Conservation (phyloP, 352 stramenopile genomes). For the Phytophthora boehmeriae region DNA sequence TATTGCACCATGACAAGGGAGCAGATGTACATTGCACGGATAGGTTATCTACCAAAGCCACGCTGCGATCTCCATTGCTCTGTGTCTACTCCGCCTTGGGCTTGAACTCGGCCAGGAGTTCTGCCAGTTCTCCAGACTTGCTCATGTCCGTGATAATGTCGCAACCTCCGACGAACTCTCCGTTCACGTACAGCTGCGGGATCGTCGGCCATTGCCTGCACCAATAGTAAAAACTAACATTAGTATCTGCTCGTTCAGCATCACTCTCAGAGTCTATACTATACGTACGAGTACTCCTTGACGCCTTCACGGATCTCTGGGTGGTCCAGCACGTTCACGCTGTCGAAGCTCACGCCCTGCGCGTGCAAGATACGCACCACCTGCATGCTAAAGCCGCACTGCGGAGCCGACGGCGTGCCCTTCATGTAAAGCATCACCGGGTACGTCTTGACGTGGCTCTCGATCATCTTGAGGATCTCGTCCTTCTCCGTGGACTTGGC, state of each 20-base stretch:
- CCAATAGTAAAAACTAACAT: background rate
- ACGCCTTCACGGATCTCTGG: slow-evolving; percentile 97
- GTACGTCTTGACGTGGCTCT: slow-evolving; percentile 91
- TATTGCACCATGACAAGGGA: background rate
- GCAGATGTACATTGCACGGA: no score
- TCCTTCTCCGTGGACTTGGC: slow-evolving; percentile 87
- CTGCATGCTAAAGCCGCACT: slow-evolving; percentile 98
- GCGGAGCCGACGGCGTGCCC: slow-evolving; percentile 95
- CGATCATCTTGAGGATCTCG: slow-evolving; percentile 91
- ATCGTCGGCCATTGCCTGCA: slow-evolving; percentile 95
- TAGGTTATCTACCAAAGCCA: no score
- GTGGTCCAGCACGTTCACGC: slow-evolving; percentile 99
- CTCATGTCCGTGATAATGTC: slow-evolving; percentile 98
- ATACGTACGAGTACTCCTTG: slow-evolving; percentile 96
- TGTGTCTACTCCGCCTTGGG: slow-evolving; percentile 48
- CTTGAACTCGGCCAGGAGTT: slow-evolving; percentile 88
- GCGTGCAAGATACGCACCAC: slow-evolving; percentile 95
- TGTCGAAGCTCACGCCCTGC: slow-evolving; percentile 95
- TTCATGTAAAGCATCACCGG: slow-evolving; percentile 99
- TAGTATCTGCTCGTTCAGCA: no score
- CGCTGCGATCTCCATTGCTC: background rate
- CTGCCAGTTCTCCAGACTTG: slow-evolving; percentile 91
- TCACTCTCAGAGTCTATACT: background rate
- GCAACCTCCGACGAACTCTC: slow-evolving; percentile 99
- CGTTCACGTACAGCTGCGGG: slow-evolving; percentile 99